These are phyloP conservation scores for Irpex lacteus DNA, from an alignment of 1,284 basidiomycete species.

Conservation along the genomic window DNA sequence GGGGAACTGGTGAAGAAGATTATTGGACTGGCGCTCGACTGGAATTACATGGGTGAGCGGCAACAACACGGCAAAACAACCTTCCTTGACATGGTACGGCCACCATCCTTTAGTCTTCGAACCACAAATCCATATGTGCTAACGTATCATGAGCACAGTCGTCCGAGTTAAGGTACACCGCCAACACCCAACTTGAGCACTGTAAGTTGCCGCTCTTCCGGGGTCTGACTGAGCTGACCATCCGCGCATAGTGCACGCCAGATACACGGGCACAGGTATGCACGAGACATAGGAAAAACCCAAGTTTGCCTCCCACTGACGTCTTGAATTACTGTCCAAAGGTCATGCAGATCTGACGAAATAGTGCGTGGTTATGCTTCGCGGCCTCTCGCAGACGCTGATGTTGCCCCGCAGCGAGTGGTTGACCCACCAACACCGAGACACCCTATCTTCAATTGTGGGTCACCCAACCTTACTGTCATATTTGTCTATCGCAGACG, in stretches of 20 bases:
- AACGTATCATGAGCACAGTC: conserved; percentile 41
- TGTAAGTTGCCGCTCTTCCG: conserved; percentile 45
- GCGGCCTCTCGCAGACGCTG: conserved; percentile 12
- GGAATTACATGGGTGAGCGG: conserved; percentile 1
- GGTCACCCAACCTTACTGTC: conserved; percentile 87
- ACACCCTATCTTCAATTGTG: conserved; percentile 89
- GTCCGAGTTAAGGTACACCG: conserved; percentile 90
- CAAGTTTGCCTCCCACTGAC: conserved; percentile 8
- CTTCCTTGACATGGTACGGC: conserved; percentile 45
- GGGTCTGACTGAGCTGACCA: conserved; percentile 8
- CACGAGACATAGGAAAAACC: not conserved
- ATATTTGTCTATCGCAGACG: conserved; percentile 91
- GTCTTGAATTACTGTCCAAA: conserved; percentile 21
- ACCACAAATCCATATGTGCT: not conserved
- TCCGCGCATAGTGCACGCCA: conserved; percentile 74
- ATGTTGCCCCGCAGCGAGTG: conserved; percentile 74
- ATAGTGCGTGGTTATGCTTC: conserved; percentile 58
- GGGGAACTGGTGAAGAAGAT: too few relatives aligned
- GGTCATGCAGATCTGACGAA: conserved; percentile 95
- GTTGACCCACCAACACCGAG: conserved; percentile 96
- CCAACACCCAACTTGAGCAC: conserved; percentile 92
- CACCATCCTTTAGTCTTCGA: conserved; percentile 4
- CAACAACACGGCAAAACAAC: conserved; percentile 14
- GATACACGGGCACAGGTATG: conserved; percentile 90
- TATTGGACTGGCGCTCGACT: not conserved